phyloP scores from a whole-genome alignment of 139 green algal species.

The Diplosphaera chodatii region DNA sequence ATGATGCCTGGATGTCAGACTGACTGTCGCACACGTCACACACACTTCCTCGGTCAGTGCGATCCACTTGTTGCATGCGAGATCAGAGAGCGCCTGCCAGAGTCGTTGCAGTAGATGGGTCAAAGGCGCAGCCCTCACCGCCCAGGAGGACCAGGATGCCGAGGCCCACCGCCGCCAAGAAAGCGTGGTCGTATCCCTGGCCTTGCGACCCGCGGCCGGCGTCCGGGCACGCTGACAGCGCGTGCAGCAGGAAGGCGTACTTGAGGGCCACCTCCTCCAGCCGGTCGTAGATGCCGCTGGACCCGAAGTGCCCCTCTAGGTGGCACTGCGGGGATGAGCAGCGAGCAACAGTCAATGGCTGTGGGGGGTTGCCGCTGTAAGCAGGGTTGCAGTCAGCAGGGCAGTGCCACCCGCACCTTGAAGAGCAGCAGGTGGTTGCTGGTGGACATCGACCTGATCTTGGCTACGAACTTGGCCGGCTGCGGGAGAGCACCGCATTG shows the following conservation, averaged over 20 bases:
- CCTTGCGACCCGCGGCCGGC: no score
- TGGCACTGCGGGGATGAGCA: slow-evolving; percentile 12
- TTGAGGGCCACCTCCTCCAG: slow-evolving; percentile 37
- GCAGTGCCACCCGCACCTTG: no score
- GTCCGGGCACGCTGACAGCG: neutral
- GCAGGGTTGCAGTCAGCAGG: no score
- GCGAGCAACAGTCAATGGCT: no score
- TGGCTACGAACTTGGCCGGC: slow-evolving; percentile 65
- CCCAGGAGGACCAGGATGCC: neutral
- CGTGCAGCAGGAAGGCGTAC: slow-evolving; percentile 53
- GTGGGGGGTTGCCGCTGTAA: no score
- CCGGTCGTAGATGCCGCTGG: slow-evolving; percentile 29
- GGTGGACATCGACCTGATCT: slow-evolving; percentile 38
- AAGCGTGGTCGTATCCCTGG: neutral
- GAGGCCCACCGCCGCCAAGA: neutral
- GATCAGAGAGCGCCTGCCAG: no score
- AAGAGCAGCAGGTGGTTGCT: slow-evolving; percentile 41
- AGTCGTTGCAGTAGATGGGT: no score
- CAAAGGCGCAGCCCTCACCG: neutral
- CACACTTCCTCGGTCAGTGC: no score
- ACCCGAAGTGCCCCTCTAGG: slow-evolving; percentile 55
- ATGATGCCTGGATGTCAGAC: no score
- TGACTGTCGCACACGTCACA: no score
- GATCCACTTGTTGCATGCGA: no score
- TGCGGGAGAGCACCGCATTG: slow-evolving; percentile 17